These are phyloP conservation scores for Colletotrichum filicis DNA, from an alignment of 2,329 filamentous ascomycete genomes.

Conservation along the genomic window DNA sequence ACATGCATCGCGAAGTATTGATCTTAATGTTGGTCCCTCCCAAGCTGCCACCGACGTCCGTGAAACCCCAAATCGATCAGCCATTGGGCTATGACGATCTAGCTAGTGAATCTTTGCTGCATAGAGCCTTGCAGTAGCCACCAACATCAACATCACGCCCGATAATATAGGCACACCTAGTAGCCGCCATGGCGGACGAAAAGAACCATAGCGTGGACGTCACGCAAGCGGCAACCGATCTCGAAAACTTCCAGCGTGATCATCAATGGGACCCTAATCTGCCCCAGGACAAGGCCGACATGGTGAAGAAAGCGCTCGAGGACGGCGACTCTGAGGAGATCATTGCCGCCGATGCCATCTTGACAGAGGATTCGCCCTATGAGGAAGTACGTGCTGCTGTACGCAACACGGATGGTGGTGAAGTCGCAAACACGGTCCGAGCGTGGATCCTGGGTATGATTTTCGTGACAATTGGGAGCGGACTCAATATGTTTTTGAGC, in stretches of 20 bases:
- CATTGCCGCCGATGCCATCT: conserved; percentile 43
- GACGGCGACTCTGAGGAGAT: conserved; percentile 46
- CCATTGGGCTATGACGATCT: not conserved
- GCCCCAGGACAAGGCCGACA: conserved; percentile 45
- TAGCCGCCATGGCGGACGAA: not conserved
- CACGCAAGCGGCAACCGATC: conserved; percentile 30
- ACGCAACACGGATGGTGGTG: conserved; percentile 29
- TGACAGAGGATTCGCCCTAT: conserved; percentile 51
- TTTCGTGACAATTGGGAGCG: conserved; percentile 57
- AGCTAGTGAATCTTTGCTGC: not conserved
- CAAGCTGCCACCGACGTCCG: not conserved
- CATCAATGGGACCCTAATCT: conserved; percentile 50
- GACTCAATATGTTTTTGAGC: conserved; percentile 28
- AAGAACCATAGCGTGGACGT: conserved; percentile 1
- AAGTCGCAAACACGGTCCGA: conserved; percentile 49
- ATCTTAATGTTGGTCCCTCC: too few relatives aligned
- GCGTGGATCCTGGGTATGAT: conserved; percentile 56
- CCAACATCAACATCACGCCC: not conserved
- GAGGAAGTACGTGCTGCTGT: conserved; percentile 40
- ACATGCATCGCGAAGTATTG: not conserved
- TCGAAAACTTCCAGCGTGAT: conserved; percentile 44
- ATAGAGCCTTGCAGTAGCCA: not conserved
- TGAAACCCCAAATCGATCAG: not conserved
- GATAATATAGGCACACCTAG: not conserved
- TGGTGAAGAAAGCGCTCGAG: conserved; percentile 43